Evolutionary conservation across 1,284 basidiomycete genomes (phyloP).

Genomic region (Heterobasidion annosum): DNA sequence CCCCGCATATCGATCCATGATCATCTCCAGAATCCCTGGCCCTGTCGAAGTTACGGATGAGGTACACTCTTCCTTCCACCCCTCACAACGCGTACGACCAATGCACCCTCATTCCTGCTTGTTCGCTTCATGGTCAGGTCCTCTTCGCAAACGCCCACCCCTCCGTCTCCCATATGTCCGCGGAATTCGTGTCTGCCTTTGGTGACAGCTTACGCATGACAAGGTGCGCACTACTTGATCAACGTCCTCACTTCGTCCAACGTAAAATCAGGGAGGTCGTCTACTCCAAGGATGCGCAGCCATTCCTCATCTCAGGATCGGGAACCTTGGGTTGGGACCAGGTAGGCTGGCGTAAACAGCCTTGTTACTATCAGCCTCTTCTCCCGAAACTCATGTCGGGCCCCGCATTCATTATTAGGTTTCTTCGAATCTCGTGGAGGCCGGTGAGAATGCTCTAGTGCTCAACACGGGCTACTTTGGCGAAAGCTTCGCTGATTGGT

Average conservation of each 20-base stretch:
- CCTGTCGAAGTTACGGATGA: constrained; percentile 81
- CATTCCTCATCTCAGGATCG: constrained; percentile 86
- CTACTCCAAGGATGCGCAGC: constrained; percentile 71
- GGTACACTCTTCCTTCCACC: constrained; percentile 26
- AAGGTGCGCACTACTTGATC: constrained; percentile 30
- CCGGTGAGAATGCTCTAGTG: constrained; percentile 75
- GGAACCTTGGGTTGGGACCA: constrained; percentile 96
- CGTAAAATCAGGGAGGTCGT: constrained; percentile 54
- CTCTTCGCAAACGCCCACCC: constrained; percentile 83
- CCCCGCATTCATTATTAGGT: constrained; percentile 27
- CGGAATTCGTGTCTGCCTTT: constrained; percentile 86
- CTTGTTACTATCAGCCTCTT: too few species aligned
- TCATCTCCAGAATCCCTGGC: constrained; percentile 56
- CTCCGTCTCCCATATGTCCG: constrained; percentile 84
- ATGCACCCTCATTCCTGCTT: background rate
- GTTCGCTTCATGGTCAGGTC: constrained; percentile 26
- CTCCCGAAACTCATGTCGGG: background rate
- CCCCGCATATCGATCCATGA: background rate
- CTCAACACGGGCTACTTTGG: constrained; percentile 88
- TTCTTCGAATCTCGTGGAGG: constrained; percentile 76
- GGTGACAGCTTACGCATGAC: constrained; percentile 89
- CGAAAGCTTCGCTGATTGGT: constrained; percentile 80
- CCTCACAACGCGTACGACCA: background rate
- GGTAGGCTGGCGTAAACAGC: constrained; percentile 25
- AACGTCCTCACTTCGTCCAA: background rate